A percentile compares a stretch with the other conserved stretches of the same genome.
Conservation (phyloP, 345 rosid species). For the Excoecaria cochinchinensis region DNA sequence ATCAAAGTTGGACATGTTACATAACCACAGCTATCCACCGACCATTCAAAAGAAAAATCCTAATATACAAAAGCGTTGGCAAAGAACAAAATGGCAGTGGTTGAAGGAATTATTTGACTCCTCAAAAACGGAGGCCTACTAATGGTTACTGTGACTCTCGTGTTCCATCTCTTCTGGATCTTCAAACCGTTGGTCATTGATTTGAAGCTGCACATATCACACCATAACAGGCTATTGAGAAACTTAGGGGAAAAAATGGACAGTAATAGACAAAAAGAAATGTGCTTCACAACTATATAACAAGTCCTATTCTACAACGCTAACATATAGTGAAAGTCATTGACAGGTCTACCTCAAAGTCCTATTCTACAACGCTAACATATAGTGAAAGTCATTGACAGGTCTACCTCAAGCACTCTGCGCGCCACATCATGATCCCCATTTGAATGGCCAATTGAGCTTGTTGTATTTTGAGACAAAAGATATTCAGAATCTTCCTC, state of each 20-base stretch:
- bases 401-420: conserved; percentile 66
- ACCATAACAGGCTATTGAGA: neutral
- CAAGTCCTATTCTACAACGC: neutral
- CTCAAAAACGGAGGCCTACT: conserved; percentile 17
- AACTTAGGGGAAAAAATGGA: too few relatives aligned
- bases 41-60: neutral
- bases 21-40: neutral
- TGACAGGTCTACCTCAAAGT: neutral
- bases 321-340: neutral
- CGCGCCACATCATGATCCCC: conserved; percentile 68
- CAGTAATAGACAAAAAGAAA: neutral
- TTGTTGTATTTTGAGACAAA: conserved; percentile 48
- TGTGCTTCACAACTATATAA: neutral
- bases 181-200: conserved; percentile 80
- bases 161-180: conserved; percentile 90
- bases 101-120: neutral
- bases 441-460: conserved; percentile 76
- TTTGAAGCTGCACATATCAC: conserved; percentile 60
- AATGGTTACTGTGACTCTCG: conserved; percentile 30
- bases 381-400: neutral
- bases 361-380: neutral
- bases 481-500: conserved; percentile 56
- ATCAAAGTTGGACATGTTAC: neutral
- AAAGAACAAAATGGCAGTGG: neutral
- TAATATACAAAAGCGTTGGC: neutral